These are phyloP conservation scores for Aspergillus bertholletiae DNA, from an alignment of 495 filamentous ascomycete genomes.

Conservation along the genomic window DNA sequence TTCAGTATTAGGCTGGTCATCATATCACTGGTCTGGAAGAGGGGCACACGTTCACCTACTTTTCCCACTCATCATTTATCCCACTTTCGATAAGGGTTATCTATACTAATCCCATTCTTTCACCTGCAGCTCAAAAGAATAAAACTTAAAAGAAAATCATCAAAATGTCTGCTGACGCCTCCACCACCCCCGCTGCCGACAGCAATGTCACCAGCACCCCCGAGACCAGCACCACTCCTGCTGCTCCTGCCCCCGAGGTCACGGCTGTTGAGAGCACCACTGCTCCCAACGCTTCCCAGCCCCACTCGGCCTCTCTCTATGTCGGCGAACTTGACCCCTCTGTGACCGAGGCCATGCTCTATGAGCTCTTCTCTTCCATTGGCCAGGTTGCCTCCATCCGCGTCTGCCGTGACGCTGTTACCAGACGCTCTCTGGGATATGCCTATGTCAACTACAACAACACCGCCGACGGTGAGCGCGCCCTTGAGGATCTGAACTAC, in stretches of 20 bases:
- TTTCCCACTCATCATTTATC: background rate
- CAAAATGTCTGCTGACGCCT: conserved; percentile 48
- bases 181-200: conserved; percentile 40
- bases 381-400: conserved; percentile 98
- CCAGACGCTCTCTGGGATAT: conserved; percentile 96
- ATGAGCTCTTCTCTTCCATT: conserved; percentile 99
- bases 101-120: background rate
- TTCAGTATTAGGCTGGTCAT: background rate
- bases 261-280: conserved; percentile 28
- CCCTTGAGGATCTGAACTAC: conserved; percentile 99
- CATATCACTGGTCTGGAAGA: background rate
- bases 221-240: conserved; percentile 34
- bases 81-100: background rate
- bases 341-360: conserved; percentile 99
- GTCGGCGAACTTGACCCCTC: conserved; percentile 96
- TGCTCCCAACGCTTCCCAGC: conserved; percentile 72
- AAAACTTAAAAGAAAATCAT: conserved; percentile 17
- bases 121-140: background rate
- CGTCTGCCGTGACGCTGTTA: conserved; percentile 99
- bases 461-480: conserved; percentile 92
- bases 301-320: conserved; percentile 94
- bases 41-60: background rate
- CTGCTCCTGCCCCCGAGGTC: conserved; percentile 30
- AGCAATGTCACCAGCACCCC: conserved; percentile 38
- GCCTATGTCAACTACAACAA: conserved; percentile 99